Base-by-base conservation (phyloP, 305 asterid genomes). In the Fraxinus nigra region DNA sequence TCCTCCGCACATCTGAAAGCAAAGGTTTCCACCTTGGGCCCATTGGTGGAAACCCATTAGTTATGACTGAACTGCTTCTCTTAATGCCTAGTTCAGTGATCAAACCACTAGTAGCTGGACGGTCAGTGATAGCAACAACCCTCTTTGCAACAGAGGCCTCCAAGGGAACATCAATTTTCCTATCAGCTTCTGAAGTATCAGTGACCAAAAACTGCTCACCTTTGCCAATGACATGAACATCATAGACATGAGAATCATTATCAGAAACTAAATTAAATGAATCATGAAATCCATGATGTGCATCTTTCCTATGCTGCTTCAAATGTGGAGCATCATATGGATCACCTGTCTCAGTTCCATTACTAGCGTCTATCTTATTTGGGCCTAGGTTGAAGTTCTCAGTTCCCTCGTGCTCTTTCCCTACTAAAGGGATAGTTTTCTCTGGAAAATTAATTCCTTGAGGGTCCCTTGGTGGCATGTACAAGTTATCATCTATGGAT, bases 11-110 rank as follows among this genome's bases (percentile, higher is more conserved):
- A 82, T 86, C 87, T 79, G 87, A 81, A 35, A 76, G 72, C 38
- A 63, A 69, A 38, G 89, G 73, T 73, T 61, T 86, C 56, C 84
- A 80, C 81, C 65, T 82, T 9, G 88, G 89, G 54, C 81, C 83
- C 72, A 87, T 72, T 1, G 94, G 97, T 65, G 93, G 98, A 79
- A 93, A 93, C 81, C 90, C 86, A 79, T 81, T 4, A 79, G 75
- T 43, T 46, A 79, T 72, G 61, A 86, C 93, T 34, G 86, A 85
- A 79, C 43, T 84, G 85, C 84, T 82, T 84, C 86, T 90, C 81
- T 84, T 88, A 33, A 79, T 59, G 28, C 77, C 86, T 59, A 84
- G 80, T 81, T 82, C 90, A n/a, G 76, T 65, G 81, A 79, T 79
- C 78, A 40, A 33, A 48, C 40, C 35, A 81, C 87, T 79, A 11